A percentile compares a stretch with the other conserved stretches of the same genome.
Evolutionary conservation across 164 flowering plant genomes (phyloP).

Genomic region (Umbellularia californica): DNA sequence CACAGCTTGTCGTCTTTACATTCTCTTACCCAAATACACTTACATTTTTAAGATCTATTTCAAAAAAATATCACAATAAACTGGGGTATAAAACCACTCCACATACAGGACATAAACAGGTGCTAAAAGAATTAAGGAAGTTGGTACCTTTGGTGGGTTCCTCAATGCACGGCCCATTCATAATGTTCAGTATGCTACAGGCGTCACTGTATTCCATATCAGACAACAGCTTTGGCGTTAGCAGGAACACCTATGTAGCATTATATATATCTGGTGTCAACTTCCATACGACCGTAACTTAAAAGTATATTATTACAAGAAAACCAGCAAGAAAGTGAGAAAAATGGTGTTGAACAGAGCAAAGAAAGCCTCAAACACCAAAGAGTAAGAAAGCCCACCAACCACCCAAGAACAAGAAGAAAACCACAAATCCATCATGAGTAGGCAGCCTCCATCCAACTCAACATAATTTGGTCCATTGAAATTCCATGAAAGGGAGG

Average conservation of each 20-base stretch:
- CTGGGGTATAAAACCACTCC: neutral
- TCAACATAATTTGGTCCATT: too few species aligned
- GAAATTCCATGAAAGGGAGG: too few species aligned
- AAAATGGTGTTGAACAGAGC: neutral
- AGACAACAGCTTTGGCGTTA: constrained; percentile 85
- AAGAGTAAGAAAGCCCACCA: too few species aligned
- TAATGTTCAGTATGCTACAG: constrained; percentile 67
- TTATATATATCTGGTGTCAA: neutral
- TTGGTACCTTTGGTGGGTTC: constrained; percentile 61
- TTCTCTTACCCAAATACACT: neutral
- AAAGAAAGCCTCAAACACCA: too few species aligned
- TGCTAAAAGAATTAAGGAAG: neutral
- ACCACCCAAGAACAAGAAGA: neutral
- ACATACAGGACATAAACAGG: neutral
- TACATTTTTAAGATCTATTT: neutral
- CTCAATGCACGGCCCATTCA: constrained; percentile 93
- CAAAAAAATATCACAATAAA: neutral
- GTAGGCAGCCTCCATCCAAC: too few species aligned
- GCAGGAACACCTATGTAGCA: constrained; percentile 67
- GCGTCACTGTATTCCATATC: constrained; percentile 74
- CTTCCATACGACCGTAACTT: constrained; percentile 71
- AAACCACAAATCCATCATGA: too few species aligned
- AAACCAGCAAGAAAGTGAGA: constrained; percentile 44
- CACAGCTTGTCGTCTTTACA: neutral
- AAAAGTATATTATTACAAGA: constrained; percentile 60